Conservation (phyloP, 148 eudicot species). For the Pouteria glomerata region DNA sequence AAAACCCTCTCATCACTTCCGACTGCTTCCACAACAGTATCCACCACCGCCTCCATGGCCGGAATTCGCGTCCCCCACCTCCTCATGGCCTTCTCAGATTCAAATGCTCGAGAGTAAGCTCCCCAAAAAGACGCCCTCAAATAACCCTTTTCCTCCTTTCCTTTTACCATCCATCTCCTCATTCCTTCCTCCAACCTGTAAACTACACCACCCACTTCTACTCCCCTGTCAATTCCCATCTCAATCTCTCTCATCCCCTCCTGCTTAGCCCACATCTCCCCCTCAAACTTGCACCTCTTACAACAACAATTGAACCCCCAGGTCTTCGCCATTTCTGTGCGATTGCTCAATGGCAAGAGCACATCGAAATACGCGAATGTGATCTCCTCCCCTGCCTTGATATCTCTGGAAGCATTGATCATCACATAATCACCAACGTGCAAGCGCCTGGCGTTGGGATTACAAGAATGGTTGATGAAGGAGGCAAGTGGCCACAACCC, state of each 20-base stretch:
- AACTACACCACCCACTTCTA: constrained; percentile 51
- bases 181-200: constrained; percentile 71
- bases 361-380: constrained; percentile 76
- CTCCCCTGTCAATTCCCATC: constrained; percentile 49
- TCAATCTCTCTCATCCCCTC: constrained; percentile 70
- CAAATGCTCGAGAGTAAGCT: constrained; percentile 43
- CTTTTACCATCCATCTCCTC: constrained; percentile 60
- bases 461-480: constrained; percentile 80
- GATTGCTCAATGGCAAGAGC: constrained; percentile 40
- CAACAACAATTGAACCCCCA: constrained; percentile 80
- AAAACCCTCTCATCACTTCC: constrained; percentile 80
- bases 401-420: constrained; percentile 64
- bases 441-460: constrained; percentile 62
- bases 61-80: constrained; percentile 81
- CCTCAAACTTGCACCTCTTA: constrained; percentile 69
- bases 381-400: constrained; percentile 82
- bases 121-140: constrained; percentile 83
- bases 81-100: constrained; percentile 55
- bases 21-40: constrained; percentile 57
- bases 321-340: constrained; percentile 52
- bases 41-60: constrained; percentile 46
- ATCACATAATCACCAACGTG: constrained; percentile 73
- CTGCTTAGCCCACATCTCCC: constrained; percentile 35
- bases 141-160: constrained; percentile 67
- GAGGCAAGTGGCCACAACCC: constrained; percentile 82